Evolutionary conservation across 2,329 filamentous ascomycete genomes (phyloP).

Genomic region (Arthrobotrys sphaeroides): DNA sequence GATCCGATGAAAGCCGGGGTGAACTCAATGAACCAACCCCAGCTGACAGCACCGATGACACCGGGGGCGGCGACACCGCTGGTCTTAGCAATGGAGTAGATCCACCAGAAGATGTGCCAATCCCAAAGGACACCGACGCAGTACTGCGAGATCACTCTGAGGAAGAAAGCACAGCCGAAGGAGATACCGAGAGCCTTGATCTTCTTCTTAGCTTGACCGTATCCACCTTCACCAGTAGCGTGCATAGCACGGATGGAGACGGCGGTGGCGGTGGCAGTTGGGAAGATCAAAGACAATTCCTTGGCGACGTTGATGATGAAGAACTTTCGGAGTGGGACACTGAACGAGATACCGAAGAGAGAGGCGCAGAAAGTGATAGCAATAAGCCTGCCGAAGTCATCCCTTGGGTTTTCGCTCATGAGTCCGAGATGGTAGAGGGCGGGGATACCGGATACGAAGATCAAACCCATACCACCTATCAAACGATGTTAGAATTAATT

Average conservation of each 20-base stretch:
- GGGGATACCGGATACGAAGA: conserved; percentile 70
- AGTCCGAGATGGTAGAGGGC: conserved; percentile 70
- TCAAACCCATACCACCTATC: conserved; percentile 66
- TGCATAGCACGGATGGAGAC: conserved; percentile 73
- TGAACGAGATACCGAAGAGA: conserved; percentile 66
- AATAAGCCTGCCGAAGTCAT: conserved; percentile 69
- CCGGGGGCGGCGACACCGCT: conserved; percentile 37
- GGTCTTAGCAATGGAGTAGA: conserved; percentile 41
- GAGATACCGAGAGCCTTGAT: conserved; percentile 67
- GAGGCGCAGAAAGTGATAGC: conserved; percentile 73
- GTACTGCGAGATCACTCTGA: conserved; percentile 70
- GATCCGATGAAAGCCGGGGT: conserved; percentile 71
- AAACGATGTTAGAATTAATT: not conserved
- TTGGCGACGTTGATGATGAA: conserved; percentile 73
- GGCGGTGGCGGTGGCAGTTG: conserved; percentile 70
- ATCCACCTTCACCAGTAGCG: conserved; percentile 60
- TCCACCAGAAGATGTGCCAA: conserved; percentile 61
- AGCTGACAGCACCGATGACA: conserved; percentile 40
- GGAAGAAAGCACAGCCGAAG: conserved; percentile 65
- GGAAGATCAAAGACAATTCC: conserved; percentile 70
- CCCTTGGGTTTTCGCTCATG: conserved; percentile 65
- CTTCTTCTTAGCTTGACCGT: conserved; percentile 66
- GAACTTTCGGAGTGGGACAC: conserved; percentile 68
- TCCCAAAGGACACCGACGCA: conserved; percentile 71
- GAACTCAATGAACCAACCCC: conserved; percentile 69